Base-by-base conservation (phyloP, 2,329 filamentous ascomycete species). In the Claviceps sp. region DNA sequence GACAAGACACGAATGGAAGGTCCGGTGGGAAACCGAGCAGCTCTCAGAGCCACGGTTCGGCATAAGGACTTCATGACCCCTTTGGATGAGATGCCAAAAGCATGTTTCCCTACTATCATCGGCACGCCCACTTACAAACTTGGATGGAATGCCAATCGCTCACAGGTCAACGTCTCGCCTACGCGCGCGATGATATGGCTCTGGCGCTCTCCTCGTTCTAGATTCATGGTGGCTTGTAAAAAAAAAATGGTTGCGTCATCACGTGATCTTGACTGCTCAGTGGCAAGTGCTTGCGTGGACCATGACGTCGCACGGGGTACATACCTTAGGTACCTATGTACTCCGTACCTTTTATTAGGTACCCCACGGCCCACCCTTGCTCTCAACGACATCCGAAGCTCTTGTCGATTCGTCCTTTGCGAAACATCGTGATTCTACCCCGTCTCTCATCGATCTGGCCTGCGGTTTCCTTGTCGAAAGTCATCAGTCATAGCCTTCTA, bases 41-140 rank as follows among this genome's bases (percentile, higher is more conserved):
- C 55, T 56, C 62, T 54, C 49, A 56, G 55, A 54, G 56, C 59
- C 57, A 58, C 58, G 41, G 57, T 52, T 52, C 59, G 62, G 55
- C 60, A 56, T 56, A 62, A 46, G 52, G 59, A 54, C 55, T 59
- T 66, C 65, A 67, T 67, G 55, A 55, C 61, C 50, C 55, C 48
- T 26, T 57, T 30, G 40, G 30, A 48, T 24, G 37, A n/a, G 46
- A 38, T 2, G 14, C 22, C 9, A 18, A 5, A 43, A 42, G 18
- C 52, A 55, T 55, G 41, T 45, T n/a, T 42, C 20, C 54, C 54
- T 53, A 53, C 50, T 8, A 38, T n/a, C 8, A 37, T 22, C 9
- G 8, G 30, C 13, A 24, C 18, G 6, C 26, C 4, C 5, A 37
- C n/a, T 37, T 18, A 16, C 5, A 13, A 37, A 4, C 18, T n/a